Percentiles rank a stretch among this genome's conserved stretches.
Evolutionary conservation across 2,329 filamentous ascomycete species (phyloP).

Genomic region (Pseudocercospora fuligena): DNA sequence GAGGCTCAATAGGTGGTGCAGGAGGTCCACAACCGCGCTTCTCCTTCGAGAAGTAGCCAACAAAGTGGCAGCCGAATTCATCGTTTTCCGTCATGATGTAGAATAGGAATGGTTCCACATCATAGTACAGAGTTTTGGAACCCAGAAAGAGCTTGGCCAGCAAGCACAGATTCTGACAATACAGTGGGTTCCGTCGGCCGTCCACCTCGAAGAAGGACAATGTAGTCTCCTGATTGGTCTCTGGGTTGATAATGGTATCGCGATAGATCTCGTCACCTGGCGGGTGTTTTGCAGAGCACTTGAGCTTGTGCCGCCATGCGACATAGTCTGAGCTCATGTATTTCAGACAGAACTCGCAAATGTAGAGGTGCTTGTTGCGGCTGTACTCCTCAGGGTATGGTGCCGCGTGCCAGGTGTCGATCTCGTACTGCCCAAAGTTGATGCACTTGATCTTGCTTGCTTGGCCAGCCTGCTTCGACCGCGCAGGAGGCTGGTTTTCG

Average conservation of each 20-base stretch:
- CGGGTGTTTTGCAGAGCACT: slow-evolving; percentile 94
- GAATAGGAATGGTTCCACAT: slow-evolving; percentile 95
- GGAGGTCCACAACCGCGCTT: slow-evolving; percentile 63
- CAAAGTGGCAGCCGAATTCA: slow-evolving; percentile 89
- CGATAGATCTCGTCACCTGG: slow-evolving; percentile 98
- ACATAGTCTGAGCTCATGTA: slow-evolving; percentile 99
- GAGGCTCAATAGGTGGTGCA: slow-evolving; percentile 71
- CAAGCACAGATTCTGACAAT: slow-evolving; percentile 96
- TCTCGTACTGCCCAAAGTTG: slow-evolving; percentile 96
- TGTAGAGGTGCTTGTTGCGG: slow-evolving; percentile 93
- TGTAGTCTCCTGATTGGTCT: slow-evolving; percentile 40
- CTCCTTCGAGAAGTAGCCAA: slow-evolving; percentile 99
- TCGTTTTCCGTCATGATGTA: slow-evolving; percentile 97
- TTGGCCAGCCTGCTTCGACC: slow-evolving; percentile 73
- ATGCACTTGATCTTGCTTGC: slow-evolving; percentile 98
- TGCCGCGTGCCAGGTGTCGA: slow-evolving; percentile 98
- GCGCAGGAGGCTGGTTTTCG: slow-evolving; percentile 57
- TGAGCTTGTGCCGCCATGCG: slow-evolving; percentile 92
- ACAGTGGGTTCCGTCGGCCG: slow-evolving; percentile 95
- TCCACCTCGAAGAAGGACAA: slow-evolving; percentile 95
- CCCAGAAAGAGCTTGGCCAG: slow-evolving; percentile 97
- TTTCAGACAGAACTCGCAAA: slow-evolving; percentile 98
- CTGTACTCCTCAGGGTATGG: slow-evolving; percentile 99
- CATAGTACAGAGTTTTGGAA: slow-evolving; percentile 97
- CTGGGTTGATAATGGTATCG: slow-evolving; percentile 69